Percentiles rank a stretch among this genome's conserved stretches.
phyloP scores from a whole-genome alignment of 148 eudicot species.

The Cornus controversa region DNA sequence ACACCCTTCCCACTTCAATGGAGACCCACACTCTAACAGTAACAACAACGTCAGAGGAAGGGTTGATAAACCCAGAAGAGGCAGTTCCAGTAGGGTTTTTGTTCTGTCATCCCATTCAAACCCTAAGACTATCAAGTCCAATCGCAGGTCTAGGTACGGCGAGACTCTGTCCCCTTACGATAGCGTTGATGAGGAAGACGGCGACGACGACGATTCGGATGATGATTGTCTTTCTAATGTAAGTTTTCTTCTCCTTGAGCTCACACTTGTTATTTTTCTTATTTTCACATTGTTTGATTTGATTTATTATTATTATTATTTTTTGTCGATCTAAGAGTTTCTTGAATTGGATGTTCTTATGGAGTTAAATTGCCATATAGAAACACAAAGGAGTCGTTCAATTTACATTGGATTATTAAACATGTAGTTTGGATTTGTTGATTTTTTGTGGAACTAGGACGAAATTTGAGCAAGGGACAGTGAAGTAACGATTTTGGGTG shows the following conservation, averaged over 20 bases:
- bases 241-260: not conserved
- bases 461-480: too few species aligned
- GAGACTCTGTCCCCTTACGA: conserved; percentile 49
- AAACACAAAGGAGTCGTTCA: not conserved
- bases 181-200: conserved; percentile 33
- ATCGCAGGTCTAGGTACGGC: conserved; percentile 55
- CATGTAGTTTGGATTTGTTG: not conserved
- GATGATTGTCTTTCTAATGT: conserved; percentile 36
- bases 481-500: too few species aligned
- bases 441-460: not conserved
- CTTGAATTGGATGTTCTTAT: not conserved
- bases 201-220: conserved; percentile 25
- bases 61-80: conserved; percentile 4
- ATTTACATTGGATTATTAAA: not conserved
- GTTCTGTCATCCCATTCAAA: conserved; percentile 68
- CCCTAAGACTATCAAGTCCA: conserved; percentile 61
- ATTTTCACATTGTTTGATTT: not conserved
- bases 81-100: conserved; percentile 3
- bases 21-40: not conserved
- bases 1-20: not conserved
- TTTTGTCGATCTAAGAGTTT: too few species aligned
- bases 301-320: not conserved
- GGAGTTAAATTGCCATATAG: conserved; percentile 6
- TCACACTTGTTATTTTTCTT: not conserved
- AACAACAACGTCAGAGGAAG: not conserved